These are phyloP conservation scores for Thozetella sp. DNA, from an alignment of 495 filamentous ascomycete species.

Conservation along the genomic window DNA sequence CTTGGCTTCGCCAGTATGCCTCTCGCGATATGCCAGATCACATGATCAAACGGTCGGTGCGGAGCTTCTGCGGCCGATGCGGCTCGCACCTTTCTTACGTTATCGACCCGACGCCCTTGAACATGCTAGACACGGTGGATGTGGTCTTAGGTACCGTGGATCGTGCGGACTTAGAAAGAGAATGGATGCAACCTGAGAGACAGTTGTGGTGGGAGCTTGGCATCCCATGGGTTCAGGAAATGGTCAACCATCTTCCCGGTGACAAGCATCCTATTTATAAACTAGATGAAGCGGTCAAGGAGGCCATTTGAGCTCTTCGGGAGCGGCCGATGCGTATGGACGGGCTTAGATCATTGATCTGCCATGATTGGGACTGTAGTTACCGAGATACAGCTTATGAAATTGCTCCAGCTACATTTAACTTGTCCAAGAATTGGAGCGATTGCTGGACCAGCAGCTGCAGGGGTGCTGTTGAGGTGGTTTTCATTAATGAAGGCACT, in stretches of 20 bases:
- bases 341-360: too few species aligned
- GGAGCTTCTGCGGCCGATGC: constrained; percentile 24
- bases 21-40: constrained; percentile 3
- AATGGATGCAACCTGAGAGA: constrained; percentile 16
- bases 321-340: too few species aligned
- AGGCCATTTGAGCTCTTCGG: too few species aligned
- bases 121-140: constrained; percentile 15
- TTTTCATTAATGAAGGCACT: too few species aligned
- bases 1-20: constrained; percentile 10
- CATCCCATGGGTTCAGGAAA: constrained; percentile 15
- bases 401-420: too few species aligned
- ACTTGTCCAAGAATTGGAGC: too few species aligned
- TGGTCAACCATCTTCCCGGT: not conserved
- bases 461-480: too few species aligned
- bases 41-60: not conserved
- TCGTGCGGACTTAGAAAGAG: constrained; percentile 5
- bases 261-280: not conserved
- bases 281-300: not conserved
- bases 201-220: constrained; percentile 20
- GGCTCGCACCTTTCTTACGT: constrained; percentile 21
- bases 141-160: constrained; percentile 19
- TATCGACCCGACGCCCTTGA: constrained; percentile 1
- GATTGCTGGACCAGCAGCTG: too few species aligned
- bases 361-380: too few species aligned
- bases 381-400: too few species aligned